Conservation (phyloP, 148 eudicot species). For the Fagopyrum homotropicum region DNA sequence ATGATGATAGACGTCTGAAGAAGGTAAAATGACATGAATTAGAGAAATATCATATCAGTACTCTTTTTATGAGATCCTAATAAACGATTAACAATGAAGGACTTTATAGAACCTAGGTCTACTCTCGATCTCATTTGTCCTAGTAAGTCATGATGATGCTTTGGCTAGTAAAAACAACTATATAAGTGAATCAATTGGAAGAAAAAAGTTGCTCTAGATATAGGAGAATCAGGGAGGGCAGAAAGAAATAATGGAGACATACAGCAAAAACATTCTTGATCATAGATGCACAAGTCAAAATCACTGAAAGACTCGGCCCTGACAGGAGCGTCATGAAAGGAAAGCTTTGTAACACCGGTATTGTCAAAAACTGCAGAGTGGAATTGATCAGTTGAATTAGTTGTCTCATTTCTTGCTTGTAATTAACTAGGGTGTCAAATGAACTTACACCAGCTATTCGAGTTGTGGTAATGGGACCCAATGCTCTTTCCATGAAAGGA, state of each 20-base stretch:
- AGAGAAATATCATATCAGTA: background rate
- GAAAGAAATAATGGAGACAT: conserved; percentile 16
- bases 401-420: no score
- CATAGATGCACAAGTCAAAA: conserved; percentile 48
- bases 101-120: no score
- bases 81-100: background rate
- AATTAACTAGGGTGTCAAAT: background rate
- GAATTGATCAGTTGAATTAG: background rate
- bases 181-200: background rate
- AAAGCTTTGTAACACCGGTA: conserved; percentile 48
- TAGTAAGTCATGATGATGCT: background rate
- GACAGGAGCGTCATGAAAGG: conserved; percentile 55
- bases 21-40: background rate
- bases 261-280: conserved; percentile 60
- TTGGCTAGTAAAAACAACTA: background rate
- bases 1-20: conserved; percentile 53
- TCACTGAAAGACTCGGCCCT: conserved; percentile 43
- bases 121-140: no score
- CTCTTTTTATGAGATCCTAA: no score
- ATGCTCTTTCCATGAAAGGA: background rate
- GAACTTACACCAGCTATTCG: conserved; percentile 9
- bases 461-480: conserved; percentile 1
- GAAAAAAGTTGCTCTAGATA: background rate
- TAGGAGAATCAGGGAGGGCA: no score
- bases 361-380: conserved; percentile 15